Evolutionary conservation across 2,329 filamentous ascomycete genomes (phyloP).

Genomic region (Diaporthe sp.): DNA sequence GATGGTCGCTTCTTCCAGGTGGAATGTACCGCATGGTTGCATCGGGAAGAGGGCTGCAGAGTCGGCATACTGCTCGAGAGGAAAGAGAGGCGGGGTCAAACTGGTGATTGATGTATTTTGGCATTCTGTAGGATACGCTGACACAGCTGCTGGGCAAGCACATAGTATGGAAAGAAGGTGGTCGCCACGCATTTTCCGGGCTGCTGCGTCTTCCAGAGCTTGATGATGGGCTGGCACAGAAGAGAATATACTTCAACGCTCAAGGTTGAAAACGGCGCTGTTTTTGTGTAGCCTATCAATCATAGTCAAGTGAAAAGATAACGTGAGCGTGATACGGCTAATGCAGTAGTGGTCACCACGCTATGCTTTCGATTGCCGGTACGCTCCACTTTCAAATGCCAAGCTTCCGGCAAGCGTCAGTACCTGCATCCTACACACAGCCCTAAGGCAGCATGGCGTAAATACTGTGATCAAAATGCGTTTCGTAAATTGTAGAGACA

Average conservation of each 20-base stretch:
- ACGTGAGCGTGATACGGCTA: background rate
- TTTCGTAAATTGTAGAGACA: too few species aligned
- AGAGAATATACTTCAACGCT: too few species aligned
- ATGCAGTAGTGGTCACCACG: background rate
- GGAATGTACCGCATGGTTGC: conserved; percentile 69
- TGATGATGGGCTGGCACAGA: background rate
- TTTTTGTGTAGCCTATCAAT: background rate
- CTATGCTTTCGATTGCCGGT: background rate
- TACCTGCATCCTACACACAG: background rate
- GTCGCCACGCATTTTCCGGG: background rate
- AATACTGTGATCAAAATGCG: background rate
- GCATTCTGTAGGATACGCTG: background rate
- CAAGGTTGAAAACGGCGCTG: background rate
- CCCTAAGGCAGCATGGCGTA: background rate
- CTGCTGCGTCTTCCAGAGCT: background rate
- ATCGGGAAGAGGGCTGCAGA: conserved; percentile 68
- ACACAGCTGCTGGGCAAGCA: background rate
- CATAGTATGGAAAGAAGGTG: background rate
- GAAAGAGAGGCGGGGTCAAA: conserved; percentile 49
- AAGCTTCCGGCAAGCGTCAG: background rate
- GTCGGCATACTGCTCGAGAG: conserved; percentile 52
- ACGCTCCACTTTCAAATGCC: background rate
- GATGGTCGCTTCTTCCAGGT: conserved; percentile 77
- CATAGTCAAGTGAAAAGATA: background rate
- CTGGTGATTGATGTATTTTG: conserved; percentile 11